phyloP scores from a whole-genome alignment of 805 yeast genomes.

The Kurtzmaniella fragi region DNA sequence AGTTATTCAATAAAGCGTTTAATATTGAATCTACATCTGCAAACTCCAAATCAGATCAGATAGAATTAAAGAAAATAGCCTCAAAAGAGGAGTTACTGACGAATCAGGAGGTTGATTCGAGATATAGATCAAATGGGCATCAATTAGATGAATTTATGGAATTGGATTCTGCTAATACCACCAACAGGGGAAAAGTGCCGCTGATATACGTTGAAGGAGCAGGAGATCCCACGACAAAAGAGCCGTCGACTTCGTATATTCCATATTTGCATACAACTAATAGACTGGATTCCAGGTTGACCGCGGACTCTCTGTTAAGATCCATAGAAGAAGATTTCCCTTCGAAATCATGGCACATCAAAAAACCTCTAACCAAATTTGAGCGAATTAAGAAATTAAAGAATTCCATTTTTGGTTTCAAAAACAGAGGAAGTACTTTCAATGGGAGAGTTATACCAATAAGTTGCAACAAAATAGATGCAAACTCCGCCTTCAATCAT shows the following conservation, averaged over 20 bases:
- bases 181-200: constrained; percentile 18
- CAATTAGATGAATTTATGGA: too few species aligned
- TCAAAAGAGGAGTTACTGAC: neutral
- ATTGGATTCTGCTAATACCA: too few species aligned
- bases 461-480: constrained; percentile 35
- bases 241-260: constrained; percentile 6
- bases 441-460: constrained; percentile 79
- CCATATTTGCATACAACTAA: constrained; percentile 13
- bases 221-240: constrained; percentile 5
- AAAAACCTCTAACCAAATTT: constrained; percentile 7
- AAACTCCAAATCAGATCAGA: neutral
- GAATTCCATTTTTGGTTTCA: constrained; percentile 41
- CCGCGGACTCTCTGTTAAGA: neutral
- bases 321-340: constrained; percentile 2
- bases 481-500: constrained; percentile 24
- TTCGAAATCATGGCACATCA: constrained; percentile 12
- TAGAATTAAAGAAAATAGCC: neutral
- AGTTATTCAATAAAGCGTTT: constrained; percentile 48
- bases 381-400: constrained; percentile 19
- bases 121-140: constrained; percentile 26
- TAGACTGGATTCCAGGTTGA: neutral
- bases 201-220: constrained; percentile 1
- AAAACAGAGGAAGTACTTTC: constrained; percentile 47
- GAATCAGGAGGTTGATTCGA: constrained; percentile 10
- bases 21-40: constrained; percentile 9